Evolutionary conservation across 23 red algal species (phyloP).

Genomic region (Gracilaria caudata): DNA sequence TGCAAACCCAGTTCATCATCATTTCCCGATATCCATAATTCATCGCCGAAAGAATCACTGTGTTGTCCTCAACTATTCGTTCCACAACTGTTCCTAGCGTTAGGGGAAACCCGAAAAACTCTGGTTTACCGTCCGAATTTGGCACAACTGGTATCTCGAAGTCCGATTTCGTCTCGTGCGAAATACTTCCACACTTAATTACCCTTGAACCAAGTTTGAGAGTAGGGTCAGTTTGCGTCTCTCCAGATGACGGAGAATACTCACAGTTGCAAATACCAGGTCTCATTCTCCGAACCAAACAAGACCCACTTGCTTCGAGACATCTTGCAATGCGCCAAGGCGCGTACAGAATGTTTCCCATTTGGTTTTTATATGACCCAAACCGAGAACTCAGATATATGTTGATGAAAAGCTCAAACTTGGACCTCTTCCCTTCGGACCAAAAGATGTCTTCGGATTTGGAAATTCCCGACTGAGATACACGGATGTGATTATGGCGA

Average conservation of each 20-base stretch:
- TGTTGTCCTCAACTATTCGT: constrained; percentile 51
- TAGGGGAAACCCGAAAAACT: constrained; percentile 54
- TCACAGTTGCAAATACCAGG: constrained; percentile 92
- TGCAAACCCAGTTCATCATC: constrained; percentile 98
- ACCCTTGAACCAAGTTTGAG: constrained; percentile 54
- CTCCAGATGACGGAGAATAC: constrained; percentile 65
- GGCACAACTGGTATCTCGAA: constrained; percentile 65
- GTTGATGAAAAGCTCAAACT: constrained; percentile 96
- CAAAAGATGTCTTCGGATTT: constrained; percentile 61
- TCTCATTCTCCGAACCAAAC: constrained; percentile 71
- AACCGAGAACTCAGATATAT: constrained; percentile 78
- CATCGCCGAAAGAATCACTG: constrained; percentile 77
- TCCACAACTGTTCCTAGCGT: constrained; percentile 41
- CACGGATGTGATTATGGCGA: constrained; percentile 77
- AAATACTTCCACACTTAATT: constrained; percentile 84
- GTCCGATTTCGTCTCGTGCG: constrained; percentile 54
- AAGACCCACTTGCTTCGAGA: constrained; percentile 63
- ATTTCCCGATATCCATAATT: constrained; percentile 91
- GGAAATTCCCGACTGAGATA: constrained; percentile 28
- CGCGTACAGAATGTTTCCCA: constrained; percentile 85
- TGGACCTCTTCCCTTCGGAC: constrained; percentile 79
- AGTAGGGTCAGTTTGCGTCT: constrained; percentile 84
- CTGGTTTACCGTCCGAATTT: background rate
- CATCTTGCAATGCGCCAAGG: constrained; percentile 87
- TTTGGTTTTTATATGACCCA: constrained; percentile 90